Base-by-base conservation (phyloP, 345 rosid genomes). In the Euclidium syriacum region DNA sequence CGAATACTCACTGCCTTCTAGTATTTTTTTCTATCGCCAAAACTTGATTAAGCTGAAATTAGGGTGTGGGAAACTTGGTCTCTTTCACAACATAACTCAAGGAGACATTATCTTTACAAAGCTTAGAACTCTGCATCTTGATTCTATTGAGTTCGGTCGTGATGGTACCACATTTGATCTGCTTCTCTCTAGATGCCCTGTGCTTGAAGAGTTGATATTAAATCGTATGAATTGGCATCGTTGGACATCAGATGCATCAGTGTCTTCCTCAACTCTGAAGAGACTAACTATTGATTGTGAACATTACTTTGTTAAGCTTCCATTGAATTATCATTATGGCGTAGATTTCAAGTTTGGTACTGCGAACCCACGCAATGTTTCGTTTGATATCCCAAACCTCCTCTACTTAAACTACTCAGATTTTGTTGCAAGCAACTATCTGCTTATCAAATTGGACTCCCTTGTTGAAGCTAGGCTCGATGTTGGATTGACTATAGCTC, bases 301-400 rank as follows among this genome's bases (percentile, higher is more conserved):
- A 29, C 27, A 57, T 1, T 49, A 26, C 12, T 1, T 18, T 10
- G 24, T n/a, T n/a, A n/a, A n/a, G n/a, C 47, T 8, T 42, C 24
- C 5, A 42, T 17, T 2, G 7, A 9, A 2, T 0, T 54, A 35
- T 4, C n/a, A 18, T 24, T 22, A 7, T 4, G 15, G 6, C 0
- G n/a, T 15, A 27, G 3, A 27, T 27, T 27, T 4, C 5, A 2
- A n/a, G n/a, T n/a, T n/a, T 8, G 3, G 4, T 5, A 27, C 32
- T 27, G 7, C 1, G 7, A 27, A 0, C 2, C 64, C 52, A 27
- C 5, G 1, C n/a, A 0, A 11, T 42, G 10, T 58, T 30, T 58
- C 52, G 0, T 58, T 58, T 58, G 41, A 58, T 30, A 58, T 52
- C n/a, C 64, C 64, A n/a, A 58, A 58, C 30, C 52, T 58, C n/a